Conservation (phyloP, 192 early-diverging fungal species). For the Haplosporangium gracile region DNA sequence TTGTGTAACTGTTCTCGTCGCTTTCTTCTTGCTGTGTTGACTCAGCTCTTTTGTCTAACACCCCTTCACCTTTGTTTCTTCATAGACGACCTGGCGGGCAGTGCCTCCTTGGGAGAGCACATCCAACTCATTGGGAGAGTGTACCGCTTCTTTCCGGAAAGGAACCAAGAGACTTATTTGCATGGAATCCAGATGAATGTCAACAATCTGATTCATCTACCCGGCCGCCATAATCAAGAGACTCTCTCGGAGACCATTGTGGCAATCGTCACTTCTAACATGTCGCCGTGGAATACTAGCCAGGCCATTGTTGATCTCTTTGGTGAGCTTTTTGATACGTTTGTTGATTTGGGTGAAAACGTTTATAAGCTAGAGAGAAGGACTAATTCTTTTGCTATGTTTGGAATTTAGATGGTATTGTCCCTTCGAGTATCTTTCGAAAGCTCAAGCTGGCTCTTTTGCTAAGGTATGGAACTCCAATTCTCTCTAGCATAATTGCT, state of each 20-base stretch:
- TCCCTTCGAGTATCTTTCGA: slow-evolving; percentile 17
- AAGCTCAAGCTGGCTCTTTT: slow-evolving; percentile 51
- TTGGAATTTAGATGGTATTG: slow-evolving; percentile 11
- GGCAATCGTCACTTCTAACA: slow-evolving; percentile 2
- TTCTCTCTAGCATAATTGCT: no score
- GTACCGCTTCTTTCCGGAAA: neutral
- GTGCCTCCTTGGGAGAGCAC: slow-evolving; percentile 11
- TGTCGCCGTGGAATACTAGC: slow-evolving; percentile 39
- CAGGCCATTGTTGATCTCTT: slow-evolving; percentile 44
- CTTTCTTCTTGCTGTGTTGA: no score
- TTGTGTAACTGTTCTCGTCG: neutral
- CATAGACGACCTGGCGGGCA: slow-evolving; percentile 33
- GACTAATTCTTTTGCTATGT: neutral
- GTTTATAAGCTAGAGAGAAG: no score
- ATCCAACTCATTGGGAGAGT: slow-evolving; percentile 23
- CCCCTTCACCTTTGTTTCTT: no score
- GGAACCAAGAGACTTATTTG: neutral
- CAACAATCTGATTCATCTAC: slow-evolving; percentile 24
- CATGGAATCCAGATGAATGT: slow-evolving; percentile 34
- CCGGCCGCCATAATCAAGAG: no score
- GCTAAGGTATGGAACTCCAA: slow-evolving; percentile 19
- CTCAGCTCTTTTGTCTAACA: no score
- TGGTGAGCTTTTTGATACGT: slow-evolving; percentile 9
- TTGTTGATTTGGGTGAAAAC: neutral
- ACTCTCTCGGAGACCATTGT: slow-evolving; percentile 4